Evolutionary conservation across 2,329 filamentous ascomycete species (phyloP).

Genomic region (Colletotrichum sojae): DNA sequence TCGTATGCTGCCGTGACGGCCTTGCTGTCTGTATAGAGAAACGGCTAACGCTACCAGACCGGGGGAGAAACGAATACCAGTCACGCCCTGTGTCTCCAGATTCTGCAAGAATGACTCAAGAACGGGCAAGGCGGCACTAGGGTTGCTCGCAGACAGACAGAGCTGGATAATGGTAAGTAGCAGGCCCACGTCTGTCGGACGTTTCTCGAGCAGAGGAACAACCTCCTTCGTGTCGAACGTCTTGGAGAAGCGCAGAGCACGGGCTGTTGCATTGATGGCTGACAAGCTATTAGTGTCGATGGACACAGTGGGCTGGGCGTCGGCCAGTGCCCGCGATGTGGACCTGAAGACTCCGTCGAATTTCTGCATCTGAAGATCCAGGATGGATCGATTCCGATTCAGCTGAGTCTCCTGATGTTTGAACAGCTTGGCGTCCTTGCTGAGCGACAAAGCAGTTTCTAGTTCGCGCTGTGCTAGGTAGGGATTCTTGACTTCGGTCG

Average conservation of each 20-base stretch:
- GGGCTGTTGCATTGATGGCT: conserved; percentile 78
- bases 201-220: conserved; percentile 77
- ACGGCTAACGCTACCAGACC: conserved; percentile 87
- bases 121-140: conserved; percentile 79
- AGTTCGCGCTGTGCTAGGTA: conserved; percentile 76
- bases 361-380: conserved; percentile 78
- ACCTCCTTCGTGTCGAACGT: conserved; percentile 78
- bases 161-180: conserved; percentile 86
- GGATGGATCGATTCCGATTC: conserved; percentile 73
- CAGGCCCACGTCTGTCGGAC: conserved; percentile 85
- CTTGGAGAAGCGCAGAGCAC: conserved; percentile 59
- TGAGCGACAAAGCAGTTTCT: conserved; percentile 65
- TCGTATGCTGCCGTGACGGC: conserved; percentile 80
- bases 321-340: conserved; percentile 59
- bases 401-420: conserved; percentile 72
- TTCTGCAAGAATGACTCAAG: conserved; percentile 82
- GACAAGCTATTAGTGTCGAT: conserved; percentile 59
- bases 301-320: conserved; percentile 45
- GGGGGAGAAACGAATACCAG: conserved; percentile 84
- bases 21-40: conserved; percentile 82
- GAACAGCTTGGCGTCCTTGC: conserved; percentile 77
- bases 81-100: conserved; percentile 74
- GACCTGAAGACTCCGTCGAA: conserved; percentile 70
- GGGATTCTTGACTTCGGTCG: conserved; percentile 68
- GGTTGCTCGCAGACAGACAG: conserved; percentile 80